These are phyloP conservation scores for Entamoeba moshkovskii DNA, from an alignment of 208 protist species.

Conservation along the genomic window DNA sequence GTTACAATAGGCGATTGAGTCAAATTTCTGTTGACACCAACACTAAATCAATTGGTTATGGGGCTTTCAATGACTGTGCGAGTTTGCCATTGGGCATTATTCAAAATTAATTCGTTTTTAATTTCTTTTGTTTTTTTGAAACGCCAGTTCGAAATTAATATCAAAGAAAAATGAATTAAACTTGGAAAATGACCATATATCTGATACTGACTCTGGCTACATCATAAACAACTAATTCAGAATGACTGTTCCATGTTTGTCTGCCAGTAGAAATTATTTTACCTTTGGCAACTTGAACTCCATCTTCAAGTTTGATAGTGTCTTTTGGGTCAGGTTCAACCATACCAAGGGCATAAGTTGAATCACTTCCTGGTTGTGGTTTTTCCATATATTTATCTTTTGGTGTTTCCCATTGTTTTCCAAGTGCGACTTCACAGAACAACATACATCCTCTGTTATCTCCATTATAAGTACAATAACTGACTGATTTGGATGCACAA, in stretches of 20 bases:
- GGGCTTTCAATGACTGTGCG: too few species aligned
- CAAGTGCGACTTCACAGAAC: slow-evolving; percentile 35
- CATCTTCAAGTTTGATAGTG: not conserved
- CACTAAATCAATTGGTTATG: too few species aligned
- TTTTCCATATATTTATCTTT: slow-evolving; percentile 28
- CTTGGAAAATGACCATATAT: slow-evolving; percentile 10
- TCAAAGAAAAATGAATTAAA: too few species aligned
- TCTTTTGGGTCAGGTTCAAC: slow-evolving; percentile 9
- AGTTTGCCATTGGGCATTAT: too few species aligned
- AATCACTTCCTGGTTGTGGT: slow-evolving; percentile 19
- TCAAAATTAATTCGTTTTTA: too few species aligned
- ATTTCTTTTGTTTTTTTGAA: too few species aligned
- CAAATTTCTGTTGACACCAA: too few species aligned
- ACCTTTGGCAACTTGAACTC: not conserved
- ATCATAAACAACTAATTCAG: slow-evolving; percentile 40
- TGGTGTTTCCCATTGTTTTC: slow-evolving; percentile 14
- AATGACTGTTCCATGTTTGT: slow-evolving; percentile 6
- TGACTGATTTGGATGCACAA: slow-evolving; percentile 21
- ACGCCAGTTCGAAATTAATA: too few species aligned
- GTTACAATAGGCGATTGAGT: too few species aligned
- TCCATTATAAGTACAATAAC: slow-evolving; percentile 32
- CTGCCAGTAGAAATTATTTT: not conserved
- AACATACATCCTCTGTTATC: slow-evolving; percentile 33
- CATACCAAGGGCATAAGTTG: slow-evolving; percentile 22
- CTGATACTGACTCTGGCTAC: slow-evolving; percentile 10